phyloP scores from a whole-genome alignment of 345 rosid species.

The Salix caprea region DNA sequence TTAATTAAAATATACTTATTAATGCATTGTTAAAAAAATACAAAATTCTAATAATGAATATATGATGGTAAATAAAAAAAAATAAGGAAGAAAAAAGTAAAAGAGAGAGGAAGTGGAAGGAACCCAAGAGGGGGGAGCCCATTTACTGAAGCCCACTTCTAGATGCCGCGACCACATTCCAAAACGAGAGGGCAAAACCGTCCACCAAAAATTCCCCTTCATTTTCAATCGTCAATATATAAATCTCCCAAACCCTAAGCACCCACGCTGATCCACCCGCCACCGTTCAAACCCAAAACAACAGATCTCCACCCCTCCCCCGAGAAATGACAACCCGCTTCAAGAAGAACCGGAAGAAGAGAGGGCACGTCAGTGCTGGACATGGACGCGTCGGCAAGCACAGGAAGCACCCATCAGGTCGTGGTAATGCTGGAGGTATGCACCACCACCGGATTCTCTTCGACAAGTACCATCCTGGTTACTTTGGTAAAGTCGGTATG shows the following conservation, averaged over 20 bases:
- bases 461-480: conserved; percentile 34
- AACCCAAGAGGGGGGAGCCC: not conserved
- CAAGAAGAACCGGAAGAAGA: conserved; percentile 30
- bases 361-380: conserved; percentile 28
- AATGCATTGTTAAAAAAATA: too few relatives aligned
- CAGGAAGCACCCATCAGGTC: conserved; percentile 26
- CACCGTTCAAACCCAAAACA: not conserved
- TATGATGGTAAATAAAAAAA: too few relatives aligned
- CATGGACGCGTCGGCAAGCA: conserved; percentile 30
- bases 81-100: too few relatives aligned
- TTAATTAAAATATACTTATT: too few relatives aligned
- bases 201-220: not conserved
- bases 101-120: not conserved
- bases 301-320: not conserved
- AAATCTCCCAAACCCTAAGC: not conserved
- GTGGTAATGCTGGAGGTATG: conserved; percentile 31
- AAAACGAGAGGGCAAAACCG: not conserved
- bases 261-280: too few relatives aligned
- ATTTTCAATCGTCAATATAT: not conserved
- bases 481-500: conserved; percentile 30
- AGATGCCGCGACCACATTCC: not conserved
- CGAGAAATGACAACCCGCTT: conserved; percentile 16
- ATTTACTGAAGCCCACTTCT: not conserved
- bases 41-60: too few relatives aligned
- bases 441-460: conserved; percentile 33